Evolutionary conservation across 2,329 filamentous ascomycete species (phyloP), one percentile per base, ranked within the genome.

Genomic region (Aspergillus sojae): DNA sequence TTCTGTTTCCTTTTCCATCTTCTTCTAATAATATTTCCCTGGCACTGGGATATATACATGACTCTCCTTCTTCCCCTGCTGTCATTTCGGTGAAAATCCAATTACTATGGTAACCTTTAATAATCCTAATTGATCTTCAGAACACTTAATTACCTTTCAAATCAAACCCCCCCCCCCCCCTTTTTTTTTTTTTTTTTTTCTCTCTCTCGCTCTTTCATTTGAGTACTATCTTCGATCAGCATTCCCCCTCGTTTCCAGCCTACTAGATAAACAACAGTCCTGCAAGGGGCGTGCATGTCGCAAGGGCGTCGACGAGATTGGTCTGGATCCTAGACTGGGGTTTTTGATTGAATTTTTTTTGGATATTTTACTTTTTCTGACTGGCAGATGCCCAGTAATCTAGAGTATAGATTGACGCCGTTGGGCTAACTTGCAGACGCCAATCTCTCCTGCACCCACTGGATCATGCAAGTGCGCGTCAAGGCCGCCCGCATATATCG

Each of bases 381-480:
- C 62, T 66, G 66, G 65, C 62, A 67, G 63, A 63, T 63, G 48
- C n/a, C 61, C 63, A 58, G 58, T 57, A 60, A 65, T 64, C 63
- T 64, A 56, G 19, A 53, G 21, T 39, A 69, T 68, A 64, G 63
- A 67, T 66, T 64, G 61, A 65, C 62, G 57, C 65, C 64, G 65
- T 65, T 66, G 43, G 54, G 61, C 64, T 62, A 66, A 57, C 62
- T 50, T 53, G 64, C 57, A 58, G 56, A 63, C 62, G 60, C 61
- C 61, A 63, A 63, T 67, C 61, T 62, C 59, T 64, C 61, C 43
- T 57, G 39, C 60, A 61, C 58, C 59, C 62, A 67, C 68, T 67
- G 66, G 70, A 76, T 71, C 71, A 76, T 76, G 74, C 71, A 70
- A 66, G 65, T 60, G 62, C 61, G 64, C 62, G 63, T 62, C 62